Conservation (phyloP, 2,329 filamentous ascomycete genomes). For the Cercospora citrullina region DNA sequence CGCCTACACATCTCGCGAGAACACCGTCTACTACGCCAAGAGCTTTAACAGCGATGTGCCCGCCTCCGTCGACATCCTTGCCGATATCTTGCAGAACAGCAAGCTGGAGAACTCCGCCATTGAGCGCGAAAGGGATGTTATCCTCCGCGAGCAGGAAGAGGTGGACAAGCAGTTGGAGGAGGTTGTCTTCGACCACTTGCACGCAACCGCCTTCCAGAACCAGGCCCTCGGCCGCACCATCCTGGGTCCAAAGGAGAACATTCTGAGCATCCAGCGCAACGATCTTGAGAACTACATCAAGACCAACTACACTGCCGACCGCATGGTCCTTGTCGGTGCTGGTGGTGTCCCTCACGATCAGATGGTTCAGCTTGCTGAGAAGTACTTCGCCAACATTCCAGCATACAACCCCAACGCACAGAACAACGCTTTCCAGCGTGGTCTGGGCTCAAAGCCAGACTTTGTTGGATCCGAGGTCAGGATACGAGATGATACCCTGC, state of each 20-base stretch:
- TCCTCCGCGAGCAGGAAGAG: conserved; percentile 97
- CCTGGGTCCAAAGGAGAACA: conserved; percentile 96
- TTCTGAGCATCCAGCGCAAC: conserved; percentile 87
- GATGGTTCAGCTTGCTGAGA: conserved; percentile 93
- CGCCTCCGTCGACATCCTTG: conserved; percentile 94
- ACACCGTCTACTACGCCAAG: conserved; percentile 99
- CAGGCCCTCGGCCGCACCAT: conserved; percentile 97
- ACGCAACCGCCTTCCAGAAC: conserved; percentile 95
- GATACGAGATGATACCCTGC: conserved; percentile 93
- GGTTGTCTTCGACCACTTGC: conserved; percentile 98
- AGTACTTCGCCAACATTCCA: conserved; percentile 84
- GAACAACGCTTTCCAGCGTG: conserved; percentile 69
- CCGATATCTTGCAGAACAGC: conserved; percentile 99
- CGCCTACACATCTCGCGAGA: conserved; percentile 99
- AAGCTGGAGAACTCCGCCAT: conserved; percentile 92
- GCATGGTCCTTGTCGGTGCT: conserved; percentile 96
- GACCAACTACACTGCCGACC: conserved; percentile 98
- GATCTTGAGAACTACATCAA: conserved; percentile 97
- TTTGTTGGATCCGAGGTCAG: conserved; percentile 96
- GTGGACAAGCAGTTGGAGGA: conserved; percentile 99
- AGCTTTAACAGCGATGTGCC: conserved; percentile 97
- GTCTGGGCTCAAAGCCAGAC: conserved; percentile 82
- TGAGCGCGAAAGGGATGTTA: conserved; percentile 97
- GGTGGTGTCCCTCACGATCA: conserved; percentile 92
- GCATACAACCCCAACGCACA: conserved; percentile 71